A percentile compares a stretch with the other conserved stretches of the same genome.
Evolutionary conservation across 164 flowering plant genomes (phyloP).

Genomic region (Vitis labrusca): DNA sequence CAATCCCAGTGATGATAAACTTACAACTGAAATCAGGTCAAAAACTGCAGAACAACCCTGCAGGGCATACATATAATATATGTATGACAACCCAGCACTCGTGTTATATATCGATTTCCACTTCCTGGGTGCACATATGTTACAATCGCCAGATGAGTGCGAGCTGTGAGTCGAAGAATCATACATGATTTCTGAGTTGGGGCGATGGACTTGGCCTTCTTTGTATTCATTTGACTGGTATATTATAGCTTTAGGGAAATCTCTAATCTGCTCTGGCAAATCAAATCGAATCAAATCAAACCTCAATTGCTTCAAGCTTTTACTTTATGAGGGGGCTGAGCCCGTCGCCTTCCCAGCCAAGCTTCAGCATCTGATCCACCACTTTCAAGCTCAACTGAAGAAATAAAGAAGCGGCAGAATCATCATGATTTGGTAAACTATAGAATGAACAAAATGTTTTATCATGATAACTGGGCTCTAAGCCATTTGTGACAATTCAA

Average conservation of each 20-base stretch:
- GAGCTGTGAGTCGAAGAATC: slow-evolving; percentile 6
- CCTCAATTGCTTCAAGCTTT: slow-evolving; percentile 16
- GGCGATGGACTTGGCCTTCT: slow-evolving; percentile 5
- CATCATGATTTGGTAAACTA: background rate
- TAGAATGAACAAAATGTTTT: too few species aligned
- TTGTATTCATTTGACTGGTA: background rate
- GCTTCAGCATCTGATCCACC: slow-evolving; percentile 97
- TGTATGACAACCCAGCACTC: background rate
- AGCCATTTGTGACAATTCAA: too few species aligned
- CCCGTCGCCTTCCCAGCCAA: slow-evolving; percentile 98
- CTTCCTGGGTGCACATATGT: slow-evolving; percentile 24
- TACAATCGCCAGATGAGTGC: slow-evolving; percentile 22
- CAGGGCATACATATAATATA: slow-evolving; percentile 4
- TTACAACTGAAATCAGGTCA: slow-evolving; percentile 15
- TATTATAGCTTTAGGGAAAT: background rate
- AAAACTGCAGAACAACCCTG: slow-evolving; percentile 16
- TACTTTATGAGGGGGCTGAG: slow-evolving; percentile 80
- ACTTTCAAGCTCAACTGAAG: slow-evolving; percentile 92
- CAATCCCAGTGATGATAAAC: background rate
- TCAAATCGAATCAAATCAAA: background rate
- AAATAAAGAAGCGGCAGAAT: slow-evolving; percentile 4
- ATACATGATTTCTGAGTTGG: background rate
- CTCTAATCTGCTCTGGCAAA: background rate
- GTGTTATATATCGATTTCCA: slow-evolving; percentile 2
- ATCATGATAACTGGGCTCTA: too few species aligned